Evolutionary conservation across 73 alveolate species (phyloP).

Genomic region (Paramecium sonneborni): DNA sequence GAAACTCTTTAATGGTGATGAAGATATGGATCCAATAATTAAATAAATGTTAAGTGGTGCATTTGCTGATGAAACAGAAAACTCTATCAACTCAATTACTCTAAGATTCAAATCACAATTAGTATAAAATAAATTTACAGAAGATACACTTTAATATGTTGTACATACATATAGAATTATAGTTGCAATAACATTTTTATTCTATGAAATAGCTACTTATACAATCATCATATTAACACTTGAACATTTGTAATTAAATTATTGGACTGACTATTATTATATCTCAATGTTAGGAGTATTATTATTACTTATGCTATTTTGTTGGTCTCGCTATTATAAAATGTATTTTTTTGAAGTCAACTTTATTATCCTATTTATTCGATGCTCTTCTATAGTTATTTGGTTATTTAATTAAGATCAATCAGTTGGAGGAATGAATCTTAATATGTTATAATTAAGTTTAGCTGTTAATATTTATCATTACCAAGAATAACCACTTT

Average conservation of each 20-base stretch:
- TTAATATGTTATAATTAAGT: background rate
- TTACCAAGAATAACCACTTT: background rate
- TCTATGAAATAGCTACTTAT: constrained; percentile 9
- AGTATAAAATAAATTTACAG: background rate
- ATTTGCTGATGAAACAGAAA: constrained; percentile 18
- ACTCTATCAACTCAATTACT: background rate
- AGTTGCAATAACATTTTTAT: background rate
- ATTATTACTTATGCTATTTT: background rate
- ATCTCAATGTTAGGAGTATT: background rate
- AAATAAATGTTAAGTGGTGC: constrained; percentile 40
- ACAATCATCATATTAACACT: background rate
- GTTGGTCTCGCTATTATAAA: background rate
- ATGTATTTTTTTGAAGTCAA: background rate
- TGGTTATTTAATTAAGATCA: background rate
- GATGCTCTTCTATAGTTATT: background rate
- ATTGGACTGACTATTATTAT: constrained; percentile 1
- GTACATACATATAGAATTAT: background rate
- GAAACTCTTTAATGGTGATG: constrained; percentile 20
- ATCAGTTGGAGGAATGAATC: background rate
- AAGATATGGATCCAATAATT: constrained; percentile 25
- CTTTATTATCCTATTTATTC: background rate
- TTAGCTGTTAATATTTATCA: background rate
- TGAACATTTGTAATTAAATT: background rate
- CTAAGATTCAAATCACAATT: background rate
- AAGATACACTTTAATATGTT: background rate